These are phyloP conservation scores for Fremontodendron californicum DNA, from an alignment of 345 rosid genomes.

Conservation along the genomic window DNA sequence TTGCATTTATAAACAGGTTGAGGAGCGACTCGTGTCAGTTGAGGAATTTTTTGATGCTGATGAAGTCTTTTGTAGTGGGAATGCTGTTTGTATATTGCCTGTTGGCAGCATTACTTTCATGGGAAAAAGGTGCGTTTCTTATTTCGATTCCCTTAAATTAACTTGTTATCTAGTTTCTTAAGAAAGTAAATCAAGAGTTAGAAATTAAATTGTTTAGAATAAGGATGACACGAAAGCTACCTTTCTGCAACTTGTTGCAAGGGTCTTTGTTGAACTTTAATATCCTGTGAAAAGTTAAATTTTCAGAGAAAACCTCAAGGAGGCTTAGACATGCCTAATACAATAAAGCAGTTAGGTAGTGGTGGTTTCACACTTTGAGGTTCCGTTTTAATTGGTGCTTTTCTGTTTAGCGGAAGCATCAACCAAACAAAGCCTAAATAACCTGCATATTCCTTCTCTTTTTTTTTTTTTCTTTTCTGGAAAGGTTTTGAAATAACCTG, in stretches of 20 bases:
- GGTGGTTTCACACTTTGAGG: background rate
- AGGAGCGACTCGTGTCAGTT: slow-evolving; percentile 26
- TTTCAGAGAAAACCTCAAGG: background rate
- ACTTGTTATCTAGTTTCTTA: background rate
- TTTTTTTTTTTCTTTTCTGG: background rate
- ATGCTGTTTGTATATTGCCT: slow-evolving; percentile 23
- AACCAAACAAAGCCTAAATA: too few species aligned
- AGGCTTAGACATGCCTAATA: background rate
- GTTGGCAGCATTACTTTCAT: slow-evolving; percentile 27
- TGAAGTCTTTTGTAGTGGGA: slow-evolving; percentile 33
- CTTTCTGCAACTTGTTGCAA: background rate
- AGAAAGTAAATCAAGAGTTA: background rate
- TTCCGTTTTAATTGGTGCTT: too few species aligned
- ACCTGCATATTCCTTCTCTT: background rate
- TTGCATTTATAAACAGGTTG: slow-evolving; percentile 28
- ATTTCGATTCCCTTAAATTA: background rate
- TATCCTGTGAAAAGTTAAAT: background rate
- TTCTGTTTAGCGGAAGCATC: too few species aligned
- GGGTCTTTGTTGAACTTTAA: background rate
- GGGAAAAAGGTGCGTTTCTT: slow-evolving; percentile 24
- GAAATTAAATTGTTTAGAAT: background rate
- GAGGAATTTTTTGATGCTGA: slow-evolving; percentile 33
- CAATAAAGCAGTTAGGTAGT: background rate
- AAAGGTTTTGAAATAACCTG: background rate
- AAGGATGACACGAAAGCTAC: background rate